Percentiles rank a stretch among this genome's conserved stretches.
phyloP scores from a whole-genome alignment of 202 grass and related monocot genomes.

The Schoenoplectus tabernaemontani region DNA sequence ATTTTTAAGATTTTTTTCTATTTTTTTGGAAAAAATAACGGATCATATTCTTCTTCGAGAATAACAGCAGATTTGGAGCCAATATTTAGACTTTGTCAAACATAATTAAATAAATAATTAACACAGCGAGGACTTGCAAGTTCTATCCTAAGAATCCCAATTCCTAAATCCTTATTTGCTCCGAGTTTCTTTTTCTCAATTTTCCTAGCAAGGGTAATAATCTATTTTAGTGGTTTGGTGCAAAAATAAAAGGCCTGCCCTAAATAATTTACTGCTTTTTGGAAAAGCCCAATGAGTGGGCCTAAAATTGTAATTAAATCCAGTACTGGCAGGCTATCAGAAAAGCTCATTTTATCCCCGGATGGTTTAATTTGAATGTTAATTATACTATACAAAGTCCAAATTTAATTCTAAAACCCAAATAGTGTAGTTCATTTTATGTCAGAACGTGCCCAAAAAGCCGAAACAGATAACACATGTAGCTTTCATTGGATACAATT shows the following conservation, averaged over 20 bases:
- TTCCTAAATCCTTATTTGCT: background rate
- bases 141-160: background rate
- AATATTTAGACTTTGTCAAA: background rate
- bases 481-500: constrained; percentile 25
- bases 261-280: background rate
- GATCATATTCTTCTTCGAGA: no score
- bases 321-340: background rate
- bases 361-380: background rate
- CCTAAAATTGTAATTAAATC: no score
- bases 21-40: no score
- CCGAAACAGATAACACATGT: constrained; percentile 20
- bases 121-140: background rate
- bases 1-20: no score
- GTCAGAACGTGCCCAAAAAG: background rate
- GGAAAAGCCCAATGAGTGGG: background rate
- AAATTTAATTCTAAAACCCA: no score
- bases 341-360: background rate
- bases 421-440: no score
- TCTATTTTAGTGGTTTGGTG: background rate
- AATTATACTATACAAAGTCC: background rate
- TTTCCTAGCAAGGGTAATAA: no score
- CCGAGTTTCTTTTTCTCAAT: background rate
- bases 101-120: background rate
- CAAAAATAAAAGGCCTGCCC: background rate
- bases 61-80: no score